Percentiles rank a stretch among this genome's conserved stretches.
phyloP scores from a whole-genome alignment of 1,284 basidiomycete genomes.

The Veloporphyrellus conicus region DNA sequence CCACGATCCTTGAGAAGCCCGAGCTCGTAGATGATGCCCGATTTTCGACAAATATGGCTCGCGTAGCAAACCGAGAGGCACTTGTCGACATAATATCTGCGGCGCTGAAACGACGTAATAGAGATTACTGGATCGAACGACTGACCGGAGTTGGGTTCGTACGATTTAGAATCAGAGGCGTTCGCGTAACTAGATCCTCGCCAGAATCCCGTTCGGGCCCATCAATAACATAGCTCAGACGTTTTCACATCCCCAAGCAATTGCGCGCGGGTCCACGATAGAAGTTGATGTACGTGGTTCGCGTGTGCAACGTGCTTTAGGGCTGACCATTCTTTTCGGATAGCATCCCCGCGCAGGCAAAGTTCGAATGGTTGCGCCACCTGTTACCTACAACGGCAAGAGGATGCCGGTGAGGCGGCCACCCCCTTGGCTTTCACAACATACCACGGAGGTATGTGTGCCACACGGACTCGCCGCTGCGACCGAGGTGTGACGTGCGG shows the following conservation, averaged over 20 bases:
- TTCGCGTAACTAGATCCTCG: constrained; percentile 5
- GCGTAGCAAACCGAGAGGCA: constrained; percentile 74
- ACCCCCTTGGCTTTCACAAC: constrained; percentile 82
- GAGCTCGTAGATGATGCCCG: constrained; percentile 54
- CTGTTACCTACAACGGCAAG: constrained; percentile 83
- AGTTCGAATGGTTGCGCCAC: constrained; percentile 82
- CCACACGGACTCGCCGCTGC: constrained; percentile 7
- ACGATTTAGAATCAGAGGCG: neutral
- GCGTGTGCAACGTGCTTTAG: constrained; percentile 12
- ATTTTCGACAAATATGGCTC: constrained; percentile 69
- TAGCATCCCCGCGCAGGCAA: constrained; percentile 77
- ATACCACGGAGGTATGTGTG: constrained; percentile 68
- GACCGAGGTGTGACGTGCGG: constrained; percentile 4
- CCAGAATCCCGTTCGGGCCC: constrained; percentile 81
- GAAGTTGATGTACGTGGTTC: constrained; percentile 54
- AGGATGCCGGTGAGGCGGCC: constrained; percentile 72
- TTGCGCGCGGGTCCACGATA: constrained; percentile 57
- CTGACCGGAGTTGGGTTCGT: constrained; percentile 74
- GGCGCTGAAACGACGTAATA: constrained; percentile 52
- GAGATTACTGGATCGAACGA: constrained; percentile 69
- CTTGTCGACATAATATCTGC: constrained; percentile 72
- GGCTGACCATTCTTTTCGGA: constrained; percentile 10
- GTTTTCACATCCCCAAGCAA: constrained; percentile 86
- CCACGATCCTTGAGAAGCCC: constrained; percentile 57
- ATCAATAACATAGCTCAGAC: constrained; percentile 92